A percentile compares a stretch with the other conserved stretches of the same genome.
Evolutionary conservation across 1,139 yeast genomes (phyloP).

Genomic region (Sugiyamaella japonica): DNA sequence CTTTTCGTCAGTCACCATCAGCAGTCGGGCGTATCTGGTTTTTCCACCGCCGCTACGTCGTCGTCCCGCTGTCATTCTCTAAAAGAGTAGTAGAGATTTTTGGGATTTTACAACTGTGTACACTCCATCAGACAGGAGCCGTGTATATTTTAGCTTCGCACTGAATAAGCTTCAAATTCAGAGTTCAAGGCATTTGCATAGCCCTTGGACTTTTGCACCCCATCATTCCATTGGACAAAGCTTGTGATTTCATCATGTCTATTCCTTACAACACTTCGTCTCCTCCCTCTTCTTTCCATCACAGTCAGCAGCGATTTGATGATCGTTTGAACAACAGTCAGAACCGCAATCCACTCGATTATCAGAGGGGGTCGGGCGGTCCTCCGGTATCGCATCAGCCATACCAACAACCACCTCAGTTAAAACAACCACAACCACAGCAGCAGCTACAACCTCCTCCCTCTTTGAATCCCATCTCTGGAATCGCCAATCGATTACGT

Average conservation of each 20-base stretch:
- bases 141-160: background rate
- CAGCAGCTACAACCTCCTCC: constrained; percentile 10
- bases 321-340: background rate
- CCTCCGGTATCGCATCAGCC: background rate
- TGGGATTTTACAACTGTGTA: background rate
- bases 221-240: too few species aligned
- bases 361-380: constrained; percentile 1
- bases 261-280: background rate
- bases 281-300: background rate
- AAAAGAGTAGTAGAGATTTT: background rate
- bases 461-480: constrained; percentile 2
- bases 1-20: background rate
- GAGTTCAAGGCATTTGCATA: background rate
- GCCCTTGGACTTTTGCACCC: background rate
- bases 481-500: constrained; percentile 17
- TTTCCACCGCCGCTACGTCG: background rate
- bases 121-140: too few species aligned
- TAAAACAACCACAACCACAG: background rate
- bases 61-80: background rate
- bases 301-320: background rate
- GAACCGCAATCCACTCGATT: background rate
- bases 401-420: background rate
- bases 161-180: background rate
- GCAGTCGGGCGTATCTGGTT: too few species aligned
- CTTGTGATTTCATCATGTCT: background rate